A percentile compares a stretch with the other conserved stretches of the same genome.
phyloP scores from a whole-genome alignment of 1,139 yeast species.

The Suhomyces choctaworum region DNA sequence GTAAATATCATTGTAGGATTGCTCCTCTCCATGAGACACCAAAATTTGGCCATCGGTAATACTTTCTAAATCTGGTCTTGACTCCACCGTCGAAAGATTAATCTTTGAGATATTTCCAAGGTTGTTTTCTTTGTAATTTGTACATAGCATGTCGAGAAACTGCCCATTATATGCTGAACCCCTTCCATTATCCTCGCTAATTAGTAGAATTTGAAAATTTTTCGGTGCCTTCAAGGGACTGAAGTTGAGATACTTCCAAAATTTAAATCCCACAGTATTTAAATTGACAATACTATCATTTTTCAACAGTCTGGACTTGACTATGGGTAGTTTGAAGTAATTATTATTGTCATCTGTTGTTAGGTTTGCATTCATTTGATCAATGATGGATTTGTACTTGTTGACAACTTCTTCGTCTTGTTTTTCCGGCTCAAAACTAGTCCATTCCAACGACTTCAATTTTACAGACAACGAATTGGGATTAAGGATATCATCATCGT shows the following conservation, averaged over 20 bases:
- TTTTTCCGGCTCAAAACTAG: constrained; percentile 25
- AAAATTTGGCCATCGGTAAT: constrained; percentile 37
- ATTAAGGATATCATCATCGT: constrained; percentile 29
- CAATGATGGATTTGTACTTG: constrained; percentile 24
- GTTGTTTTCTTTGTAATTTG: constrained; percentile 48
- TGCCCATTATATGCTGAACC: constrained; percentile 19
- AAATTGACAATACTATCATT: constrained; percentile 34
- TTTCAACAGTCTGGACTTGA: constrained; percentile 34
- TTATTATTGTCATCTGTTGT: constrained; percentile 17
- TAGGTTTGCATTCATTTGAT: constrained; percentile 15
- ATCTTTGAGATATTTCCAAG: constrained; percentile 47
- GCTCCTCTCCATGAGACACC: constrained; percentile 19
- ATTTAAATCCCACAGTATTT: constrained; percentile 38
- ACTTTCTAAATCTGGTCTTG: constrained; percentile 35
- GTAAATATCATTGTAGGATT: constrained; percentile 29
- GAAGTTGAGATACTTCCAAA: constrained; percentile 60
- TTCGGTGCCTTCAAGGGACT: constrained; percentile 53
- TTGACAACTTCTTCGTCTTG: constrained; percentile 23
- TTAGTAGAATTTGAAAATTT: constrained; percentile 53
- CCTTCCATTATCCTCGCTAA: constrained; percentile 32
- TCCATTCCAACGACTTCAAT: constrained; percentile 38
- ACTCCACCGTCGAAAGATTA: constrained; percentile 31
- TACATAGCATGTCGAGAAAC: constrained; percentile 42
- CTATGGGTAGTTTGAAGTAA: constrained; percentile 25
- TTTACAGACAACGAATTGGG: constrained; percentile 32